These are phyloP conservation scores for Penicillium sp. DNA, from an alignment of 2,329 filamentous ascomycete species.

Conservation along the genomic window DNA sequence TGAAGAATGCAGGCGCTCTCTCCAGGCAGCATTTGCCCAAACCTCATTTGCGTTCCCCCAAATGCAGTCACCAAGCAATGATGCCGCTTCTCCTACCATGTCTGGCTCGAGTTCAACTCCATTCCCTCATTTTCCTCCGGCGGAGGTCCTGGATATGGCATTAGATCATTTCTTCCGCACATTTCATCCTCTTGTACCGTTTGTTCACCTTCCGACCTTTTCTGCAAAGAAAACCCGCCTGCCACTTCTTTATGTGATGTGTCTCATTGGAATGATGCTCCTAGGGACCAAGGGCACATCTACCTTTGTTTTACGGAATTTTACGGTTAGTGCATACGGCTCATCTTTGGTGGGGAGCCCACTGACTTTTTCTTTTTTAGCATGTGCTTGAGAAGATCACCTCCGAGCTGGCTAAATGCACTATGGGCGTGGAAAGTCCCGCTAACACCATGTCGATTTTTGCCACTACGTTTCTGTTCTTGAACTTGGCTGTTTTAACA, in stretches of 20 bases:
- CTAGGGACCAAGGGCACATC: slow-evolving; percentile 54
- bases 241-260: slow-evolving; percentile 53
- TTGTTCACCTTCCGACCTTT: slow-evolving; percentile 56
- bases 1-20: slow-evolving; percentile 42
- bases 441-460: slow-evolving; percentile 48
- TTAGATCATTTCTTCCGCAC: slow-evolving; percentile 56
- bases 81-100: slow-evolving; percentile 17
- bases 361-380: slow-evolving; percentile 14
- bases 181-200: slow-evolving; percentile 54
- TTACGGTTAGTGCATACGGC: slow-evolving; percentile 31
- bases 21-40: slow-evolving; percentile 39
- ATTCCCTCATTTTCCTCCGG: slow-evolving; percentile 47
- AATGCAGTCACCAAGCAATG: slow-evolving; percentile 18
- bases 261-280: slow-evolving; percentile 54
- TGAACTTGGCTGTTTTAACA: slow-evolving; percentile 52
- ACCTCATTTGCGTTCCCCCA: slow-evolving; percentile 16
- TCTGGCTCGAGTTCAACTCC: slow-evolving; percentile 24
- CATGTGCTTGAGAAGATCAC: slow-evolving; percentile 41
- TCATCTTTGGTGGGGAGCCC: neutral
- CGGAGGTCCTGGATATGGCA: slow-evolving; percentile 55
- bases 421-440: slow-evolving; percentile 41
- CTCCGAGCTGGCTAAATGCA: slow-evolving; percentile 44
- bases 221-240: slow-evolving; percentile 49
- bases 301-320: slow-evolving; percentile 50
- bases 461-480: slow-evolving; percentile 49